These are phyloP conservation scores for Parasitella parasitica DNA, from an alignment of 371 early-diverging fungal genomes.

Conservation along the genomic window DNA sequence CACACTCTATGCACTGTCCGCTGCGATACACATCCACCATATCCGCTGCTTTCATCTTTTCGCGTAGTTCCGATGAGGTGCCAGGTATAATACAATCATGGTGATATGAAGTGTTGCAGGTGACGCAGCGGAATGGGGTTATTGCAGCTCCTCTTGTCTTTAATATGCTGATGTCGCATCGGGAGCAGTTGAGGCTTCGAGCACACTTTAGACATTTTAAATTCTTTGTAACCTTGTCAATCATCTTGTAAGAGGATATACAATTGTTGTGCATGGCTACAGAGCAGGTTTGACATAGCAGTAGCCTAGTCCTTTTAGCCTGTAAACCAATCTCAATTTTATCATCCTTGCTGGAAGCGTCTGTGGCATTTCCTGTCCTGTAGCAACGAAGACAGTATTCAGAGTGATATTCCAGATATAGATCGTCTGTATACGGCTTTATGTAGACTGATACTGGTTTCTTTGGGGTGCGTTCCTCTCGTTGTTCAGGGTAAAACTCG, in stretches of 20 bases:
- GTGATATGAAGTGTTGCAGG: constrained; percentile 42
- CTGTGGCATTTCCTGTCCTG: not conserved
- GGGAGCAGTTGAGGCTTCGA: not conserved
- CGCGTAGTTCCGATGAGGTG: constrained; percentile 2
- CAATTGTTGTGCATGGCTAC: constrained; percentile 41
- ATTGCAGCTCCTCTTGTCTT: not conserved
- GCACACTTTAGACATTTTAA: constrained; percentile 17
- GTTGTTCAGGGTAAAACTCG: constrained; percentile 1
- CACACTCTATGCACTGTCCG: constrained; percentile 45
- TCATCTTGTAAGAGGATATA: constrained; percentile 1
- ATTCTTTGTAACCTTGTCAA: not conserved
- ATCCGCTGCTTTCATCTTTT: constrained; percentile 7
- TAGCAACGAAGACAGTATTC: constrained; percentile 6
- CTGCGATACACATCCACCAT: constrained; percentile 23
- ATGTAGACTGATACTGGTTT: not conserved
- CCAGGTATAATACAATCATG: constrained; percentile 26
- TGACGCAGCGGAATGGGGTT: constrained; percentile 37
- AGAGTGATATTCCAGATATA: constrained; percentile 7
- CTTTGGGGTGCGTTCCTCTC: not conserved
- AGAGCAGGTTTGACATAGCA: constrained; percentile 49
- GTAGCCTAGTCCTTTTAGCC: constrained; percentile 14
- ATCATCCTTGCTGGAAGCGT: not conserved
- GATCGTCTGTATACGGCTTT: not conserved
- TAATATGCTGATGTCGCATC: constrained; percentile 2
- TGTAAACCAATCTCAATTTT: not conserved